Percentiles rank a stretch among this genome's conserved stretches.
Conservation (phyloP, 768 basidiomycete genomes). For the Tephrocybe sp. region DNA sequence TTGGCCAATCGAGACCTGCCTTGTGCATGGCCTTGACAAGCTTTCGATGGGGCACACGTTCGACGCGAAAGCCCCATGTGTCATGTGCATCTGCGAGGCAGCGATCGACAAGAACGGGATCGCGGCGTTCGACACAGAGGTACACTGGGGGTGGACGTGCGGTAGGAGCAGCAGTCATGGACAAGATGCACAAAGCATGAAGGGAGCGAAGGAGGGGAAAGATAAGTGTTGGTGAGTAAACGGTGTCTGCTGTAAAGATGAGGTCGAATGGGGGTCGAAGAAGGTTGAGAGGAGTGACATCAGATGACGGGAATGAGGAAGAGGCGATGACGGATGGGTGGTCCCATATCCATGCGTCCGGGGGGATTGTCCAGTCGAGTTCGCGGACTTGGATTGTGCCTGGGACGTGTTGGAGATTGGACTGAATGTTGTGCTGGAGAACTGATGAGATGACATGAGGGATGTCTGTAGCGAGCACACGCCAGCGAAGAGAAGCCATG, state of each 20-base stretch:
- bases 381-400: constrained; percentile 57
- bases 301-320: constrained; percentile 17
- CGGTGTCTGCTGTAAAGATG: constrained; percentile 80
- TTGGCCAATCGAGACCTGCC: constrained; percentile 55
- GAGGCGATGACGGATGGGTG: constrained; percentile 34
- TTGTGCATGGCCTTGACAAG: constrained; percentile 60
- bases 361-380: constrained; percentile 67
- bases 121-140: constrained; percentile 75
- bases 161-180: constrained; percentile 23
- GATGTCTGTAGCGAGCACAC: constrained; percentile 77
- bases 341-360: constrained; percentile 56
- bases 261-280: constrained; percentile 66
- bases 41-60: constrained; percentile 57
- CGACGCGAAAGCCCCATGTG: constrained; percentile 54
- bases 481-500: constrained; percentile 66
- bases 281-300: constrained; percentile 10
- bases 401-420: constrained; percentile 40
- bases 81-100: constrained; percentile 55
- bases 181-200: constrained; percentile 44
- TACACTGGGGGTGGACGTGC: constrained; percentile 47
- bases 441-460: constrained; percentile 60
- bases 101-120: constrained; percentile 58
- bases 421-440: constrained; percentile 56
- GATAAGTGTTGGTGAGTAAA: constrained; percentile 62
- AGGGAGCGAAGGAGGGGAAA: constrained; percentile 71